Conservation (phyloP, 202 grass and related monocot species). For the Sporobolus alterniflorus region DNA sequence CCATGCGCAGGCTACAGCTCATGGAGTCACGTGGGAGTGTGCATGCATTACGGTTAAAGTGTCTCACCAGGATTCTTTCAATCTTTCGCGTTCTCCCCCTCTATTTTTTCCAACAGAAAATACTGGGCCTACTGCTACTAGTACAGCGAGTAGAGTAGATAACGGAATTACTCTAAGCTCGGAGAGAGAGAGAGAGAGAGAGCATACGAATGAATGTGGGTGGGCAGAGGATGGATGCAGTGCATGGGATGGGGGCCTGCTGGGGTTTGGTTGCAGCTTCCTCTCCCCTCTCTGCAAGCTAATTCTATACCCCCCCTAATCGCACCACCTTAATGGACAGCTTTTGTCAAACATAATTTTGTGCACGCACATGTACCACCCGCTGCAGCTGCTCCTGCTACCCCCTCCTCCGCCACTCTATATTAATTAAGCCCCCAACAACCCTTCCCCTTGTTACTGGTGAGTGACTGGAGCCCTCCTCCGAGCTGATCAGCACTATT, state of each 20-base stretch:
- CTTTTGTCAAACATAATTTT: slow-evolving; percentile 51
- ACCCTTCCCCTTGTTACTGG: slow-evolving; percentile 38
- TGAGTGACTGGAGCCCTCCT: slow-evolving; percentile 29
- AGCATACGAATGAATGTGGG: slow-evolving; percentile 44
- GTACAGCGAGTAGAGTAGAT: slow-evolving; percentile 29
- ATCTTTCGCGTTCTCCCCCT: neutral
- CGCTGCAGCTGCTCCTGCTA: too few species aligned
- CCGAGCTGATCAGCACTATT: slow-evolving; percentile 49
- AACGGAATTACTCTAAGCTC: slow-evolving; percentile 20
- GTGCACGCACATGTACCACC: slow-evolving; percentile 23
- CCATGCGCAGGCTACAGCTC: slow-evolving; percentile 57
- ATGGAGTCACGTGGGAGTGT: slow-evolving; percentile 46
- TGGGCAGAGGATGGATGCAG: slow-evolving; percentile 53
- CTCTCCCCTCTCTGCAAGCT: slow-evolving; percentile 21
- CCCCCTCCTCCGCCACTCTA: neutral
- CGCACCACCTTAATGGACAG: slow-evolving; percentile 36
- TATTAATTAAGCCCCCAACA: slow-evolving; percentile 56
- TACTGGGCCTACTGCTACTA: neutral
- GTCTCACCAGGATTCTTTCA: slow-evolving; percentile 15
- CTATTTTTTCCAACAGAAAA: neutral
- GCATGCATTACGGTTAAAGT: slow-evolving; percentile 48
- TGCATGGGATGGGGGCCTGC: slow-evolving; percentile 46
- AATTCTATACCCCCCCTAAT: slow-evolving; percentile 30
- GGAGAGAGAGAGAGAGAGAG: slow-evolving; percentile 17
- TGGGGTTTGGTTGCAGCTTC: slow-evolving; percentile 58